Evolutionary conservation across 192 early-diverging fungal genomes (phyloP).

Genomic region (Funneliformis mosseae): DNA sequence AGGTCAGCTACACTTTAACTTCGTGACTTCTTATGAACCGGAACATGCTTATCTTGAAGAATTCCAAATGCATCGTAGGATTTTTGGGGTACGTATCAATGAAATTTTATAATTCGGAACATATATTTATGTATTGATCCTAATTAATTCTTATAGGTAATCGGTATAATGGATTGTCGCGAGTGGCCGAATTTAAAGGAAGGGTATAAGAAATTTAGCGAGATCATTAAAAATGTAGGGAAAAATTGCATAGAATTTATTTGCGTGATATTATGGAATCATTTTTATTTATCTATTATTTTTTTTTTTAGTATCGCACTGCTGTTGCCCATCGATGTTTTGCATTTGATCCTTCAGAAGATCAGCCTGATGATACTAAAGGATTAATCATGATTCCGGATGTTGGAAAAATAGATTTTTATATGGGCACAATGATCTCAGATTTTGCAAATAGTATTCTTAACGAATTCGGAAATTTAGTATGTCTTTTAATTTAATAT

Average conservation of each 20-base stretch:
- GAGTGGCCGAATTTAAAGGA: constrained; percentile 64
- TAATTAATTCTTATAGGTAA: constrained; percentile 52
- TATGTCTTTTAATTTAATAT: constrained; percentile 38
- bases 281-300: background rate
- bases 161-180: constrained; percentile 81
- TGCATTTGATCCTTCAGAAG: constrained; percentile 79
- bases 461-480: constrained; percentile 64
- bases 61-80: constrained; percentile 70
- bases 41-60: constrained; percentile 78
- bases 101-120: background rate
- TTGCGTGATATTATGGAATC: background rate
- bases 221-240: constrained; percentile 61
- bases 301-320: constrained; percentile 61
- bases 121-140: background rate
- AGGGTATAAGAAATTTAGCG: constrained; percentile 62
- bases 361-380: constrained; percentile 71
- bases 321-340: constrained; percentile 73
- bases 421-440: constrained; percentile 76
- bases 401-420: constrained; percentile 76
- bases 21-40: constrained; percentile 64
- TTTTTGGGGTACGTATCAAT: constrained; percentile 64
- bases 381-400: constrained; percentile 80
- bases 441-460: constrained; percentile 77
- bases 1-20: constrained; percentile 72
- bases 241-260: background rate